Percentiles rank a stretch among this genome's conserved stretches.
phyloP scores from a whole-genome alignment of 345 rosid genomes.

The Eucalyptus cloeziana region DNA sequence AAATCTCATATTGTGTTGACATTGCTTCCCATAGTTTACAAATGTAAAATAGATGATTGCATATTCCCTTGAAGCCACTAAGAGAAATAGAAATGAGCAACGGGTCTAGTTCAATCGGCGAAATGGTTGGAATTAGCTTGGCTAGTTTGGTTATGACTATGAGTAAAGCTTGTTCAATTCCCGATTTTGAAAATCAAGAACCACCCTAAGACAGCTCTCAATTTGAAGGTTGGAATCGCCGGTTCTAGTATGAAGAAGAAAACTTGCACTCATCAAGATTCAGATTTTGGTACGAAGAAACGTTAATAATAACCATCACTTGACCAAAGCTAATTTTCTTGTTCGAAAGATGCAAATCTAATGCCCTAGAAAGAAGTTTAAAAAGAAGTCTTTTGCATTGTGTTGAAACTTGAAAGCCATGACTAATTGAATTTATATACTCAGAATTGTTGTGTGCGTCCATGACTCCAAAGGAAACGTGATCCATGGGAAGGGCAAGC shows the following conservation, averaged over 20 bases:
- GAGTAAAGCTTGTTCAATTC: not conserved
- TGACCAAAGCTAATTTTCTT: not conserved
- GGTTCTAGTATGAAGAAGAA: not conserved
- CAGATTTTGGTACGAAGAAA: not conserved
- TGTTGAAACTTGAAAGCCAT: not conserved
- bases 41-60: not conserved
- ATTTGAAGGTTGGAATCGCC: not conserved
- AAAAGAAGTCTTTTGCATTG: not conserved
- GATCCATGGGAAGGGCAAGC: not conserved
- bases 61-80: not conserved
- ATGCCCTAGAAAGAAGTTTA: not conserved
- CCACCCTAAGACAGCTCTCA: not conserved
- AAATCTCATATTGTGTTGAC: not conserved
- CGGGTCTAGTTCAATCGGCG: fast-evolving
- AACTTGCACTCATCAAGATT: not conserved
- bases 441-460: not conserved
- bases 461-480: not conserved
- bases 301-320: not conserved
- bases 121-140: not conserved
- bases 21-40: fast-evolving
- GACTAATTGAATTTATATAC: no score
- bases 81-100: not conserved
- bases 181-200: not conserved
- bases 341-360: not conserved
- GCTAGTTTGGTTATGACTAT: not conserved